A percentile compares a stretch with the other conserved stretches of the same genome.
Conservation (phyloP, 306 rosid species). For the Cicer arietinum region DNA sequence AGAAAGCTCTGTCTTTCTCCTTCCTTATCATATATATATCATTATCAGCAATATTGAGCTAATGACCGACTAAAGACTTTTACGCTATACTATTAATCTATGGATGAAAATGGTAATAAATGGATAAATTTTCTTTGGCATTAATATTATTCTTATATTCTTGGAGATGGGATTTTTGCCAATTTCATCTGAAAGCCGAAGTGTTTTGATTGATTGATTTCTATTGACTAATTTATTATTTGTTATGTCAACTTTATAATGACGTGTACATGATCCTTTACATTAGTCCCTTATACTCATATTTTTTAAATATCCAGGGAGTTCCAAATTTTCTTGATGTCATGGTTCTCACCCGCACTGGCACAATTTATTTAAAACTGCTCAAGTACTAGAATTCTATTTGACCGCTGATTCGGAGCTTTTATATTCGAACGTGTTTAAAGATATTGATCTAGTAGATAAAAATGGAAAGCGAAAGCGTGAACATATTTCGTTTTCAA, state of each 20-base stretch:
- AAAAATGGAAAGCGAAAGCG: conserved; percentile 53
- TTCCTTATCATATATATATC: neutral
- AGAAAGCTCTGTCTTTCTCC: neutral
- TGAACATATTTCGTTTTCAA: no score
- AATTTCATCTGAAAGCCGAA: conserved; percentile 19
- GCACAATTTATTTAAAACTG: conserved; percentile 42
- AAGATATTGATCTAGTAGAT: conserved; percentile 59
- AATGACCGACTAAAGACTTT: neutral
- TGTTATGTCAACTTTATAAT: conserved; percentile 15
- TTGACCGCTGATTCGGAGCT: conserved; percentile 42
- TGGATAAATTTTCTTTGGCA: neutral
- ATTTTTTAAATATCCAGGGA: conserved; percentile 54
- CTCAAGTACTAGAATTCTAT: conserved; percentile 45
- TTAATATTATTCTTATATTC: neutral
- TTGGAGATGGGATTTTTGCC: conserved; percentile 1
- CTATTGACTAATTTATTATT: neutral
- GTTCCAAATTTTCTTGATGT: conserved; percentile 48
- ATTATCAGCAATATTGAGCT: neutral
- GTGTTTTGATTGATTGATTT: neutral
- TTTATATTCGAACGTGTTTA: conserved; percentile 55
- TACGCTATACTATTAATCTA: neutral
- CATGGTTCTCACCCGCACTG: neutral
- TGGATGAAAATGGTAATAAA: neutral
- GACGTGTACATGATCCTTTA: conserved; percentile 6
- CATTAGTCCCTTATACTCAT: conserved; percentile 15